Conservation (phyloP, 345 rosid species). For the Citrus sp. region DNA sequence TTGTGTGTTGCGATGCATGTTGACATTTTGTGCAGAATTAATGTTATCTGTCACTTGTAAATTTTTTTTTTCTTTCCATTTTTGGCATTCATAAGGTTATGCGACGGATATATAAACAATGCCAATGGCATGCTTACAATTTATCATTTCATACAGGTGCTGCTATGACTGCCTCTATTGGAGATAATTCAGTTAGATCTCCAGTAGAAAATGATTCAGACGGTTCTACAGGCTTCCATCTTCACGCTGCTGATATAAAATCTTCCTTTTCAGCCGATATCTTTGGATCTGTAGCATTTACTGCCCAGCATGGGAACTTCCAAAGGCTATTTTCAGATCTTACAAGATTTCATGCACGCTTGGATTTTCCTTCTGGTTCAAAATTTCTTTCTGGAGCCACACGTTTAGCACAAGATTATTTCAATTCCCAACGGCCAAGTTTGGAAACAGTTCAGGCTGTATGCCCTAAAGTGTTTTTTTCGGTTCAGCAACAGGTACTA, state of each 20-base stretch:
- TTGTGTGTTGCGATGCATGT: background rate
- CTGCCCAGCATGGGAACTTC: conserved; percentile 87
- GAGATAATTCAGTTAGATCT: conserved; percentile 56
- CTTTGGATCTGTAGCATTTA: conserved; percentile 67
- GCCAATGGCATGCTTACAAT: background rate
- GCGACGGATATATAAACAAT: background rate
- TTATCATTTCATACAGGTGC: conserved; percentile 47
- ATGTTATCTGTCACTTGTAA: background rate
- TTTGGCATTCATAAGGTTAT: background rate
- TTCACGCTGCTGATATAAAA: conserved; percentile 47
- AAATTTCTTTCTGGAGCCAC: conserved; percentile 61
- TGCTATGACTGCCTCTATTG: conserved; percentile 50
- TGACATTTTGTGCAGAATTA: background rate
- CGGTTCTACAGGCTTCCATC: conserved; percentile 40
- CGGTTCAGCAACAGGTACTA: conserved; percentile 93
- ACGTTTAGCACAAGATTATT: conserved; percentile 54
- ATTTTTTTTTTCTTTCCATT: no score
- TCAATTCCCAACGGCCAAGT: conserved; percentile 59
- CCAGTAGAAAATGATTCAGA: conserved; percentile 27
- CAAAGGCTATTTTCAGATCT: conserved; percentile 76
- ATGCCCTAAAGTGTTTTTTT: conserved; percentile 61
- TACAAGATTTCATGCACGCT: conserved; percentile 61
- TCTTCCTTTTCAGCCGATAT: conserved; percentile 61
- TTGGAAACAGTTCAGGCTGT: conserved; percentile 51
- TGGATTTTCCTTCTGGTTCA: conserved; percentile 78